Conservation (phyloP, 176 grass and related monocot species). For the Aegilops bicornis region DNA sequence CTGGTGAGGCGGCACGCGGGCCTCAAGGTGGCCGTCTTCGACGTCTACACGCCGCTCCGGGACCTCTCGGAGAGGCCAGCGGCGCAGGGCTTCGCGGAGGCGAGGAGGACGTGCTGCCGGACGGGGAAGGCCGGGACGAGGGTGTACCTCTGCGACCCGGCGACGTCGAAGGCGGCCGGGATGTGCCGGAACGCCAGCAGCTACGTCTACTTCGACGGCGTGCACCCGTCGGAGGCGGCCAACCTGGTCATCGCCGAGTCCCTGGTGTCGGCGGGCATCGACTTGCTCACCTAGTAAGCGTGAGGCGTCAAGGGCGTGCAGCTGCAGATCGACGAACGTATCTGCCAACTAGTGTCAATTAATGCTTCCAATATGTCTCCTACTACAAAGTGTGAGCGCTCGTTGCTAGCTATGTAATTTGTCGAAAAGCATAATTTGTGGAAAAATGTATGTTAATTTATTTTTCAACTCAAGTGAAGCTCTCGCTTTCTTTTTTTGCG, state of each 20-base stretch:
- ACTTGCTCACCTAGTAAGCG: constrained; percentile 12
- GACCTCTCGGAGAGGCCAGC: background rate
- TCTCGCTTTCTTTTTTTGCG: background rate
- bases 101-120: constrained; percentile 57
- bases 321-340: background rate
- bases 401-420: background rate
- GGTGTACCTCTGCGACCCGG: constrained; percentile 57
- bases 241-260: constrained; percentile 52
- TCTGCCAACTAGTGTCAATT: background rate
- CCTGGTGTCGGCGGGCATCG: constrained; percentile 37
- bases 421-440: background rate
- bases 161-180: background rate
- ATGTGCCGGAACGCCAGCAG: constrained; percentile 62
- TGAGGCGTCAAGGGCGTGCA: background rate
- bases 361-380: background rate
- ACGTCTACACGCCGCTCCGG: constrained; percentile 3
- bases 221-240: constrained; percentile 59
- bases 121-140: constrained; percentile 61
- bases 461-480: background rate
- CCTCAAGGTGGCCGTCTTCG: background rate
- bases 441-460: too few relatives aligned
- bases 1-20: constrained; percentile 17
- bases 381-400: background rate
- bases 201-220: constrained; percentile 80
- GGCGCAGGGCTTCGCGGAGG: constrained; percentile 22